phyloP scores from a whole-genome alignment of 2,329 filamentous ascomycete species.

The Didymellaceae sp. region DNA sequence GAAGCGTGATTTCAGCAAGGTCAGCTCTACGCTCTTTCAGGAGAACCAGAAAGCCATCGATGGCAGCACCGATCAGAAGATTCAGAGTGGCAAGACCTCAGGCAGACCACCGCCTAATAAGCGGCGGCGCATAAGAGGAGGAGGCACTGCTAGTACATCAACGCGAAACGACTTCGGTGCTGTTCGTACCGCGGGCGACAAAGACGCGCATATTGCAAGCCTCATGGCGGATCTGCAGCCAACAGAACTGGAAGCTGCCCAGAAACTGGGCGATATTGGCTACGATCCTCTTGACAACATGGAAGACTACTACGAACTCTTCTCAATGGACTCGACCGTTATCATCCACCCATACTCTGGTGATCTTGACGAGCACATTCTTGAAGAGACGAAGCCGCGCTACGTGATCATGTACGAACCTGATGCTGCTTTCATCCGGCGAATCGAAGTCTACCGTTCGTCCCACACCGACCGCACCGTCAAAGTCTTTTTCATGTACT shows the following conservation, averaged over 20 bases:
- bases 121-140: constrained; percentile 81
- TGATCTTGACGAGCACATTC: constrained; percentile 93
- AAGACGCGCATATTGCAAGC: constrained; percentile 79
- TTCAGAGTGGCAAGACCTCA: constrained; percentile 53
- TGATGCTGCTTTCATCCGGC: constrained; percentile 89
- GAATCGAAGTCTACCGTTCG: constrained; percentile 94
- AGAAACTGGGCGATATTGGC: constrained; percentile 74
- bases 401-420: constrained; percentile 99
- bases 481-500: constrained; percentile 96
- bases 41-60: constrained; percentile 81
- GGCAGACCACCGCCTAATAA: constrained; percentile 81
- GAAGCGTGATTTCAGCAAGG: constrained; percentile 87
- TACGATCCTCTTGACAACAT: constrained; percentile 85
- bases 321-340: constrained; percentile 87
- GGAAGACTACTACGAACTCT: constrained; percentile 90
- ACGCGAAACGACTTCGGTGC: constrained; percentile 75
- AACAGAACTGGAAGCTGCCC: constrained; percentile 75
- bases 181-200: constrained; percentile 78
- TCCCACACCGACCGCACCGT: constrained; percentile 90
- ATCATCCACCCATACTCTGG: constrained; percentile 93
- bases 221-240: constrained; percentile 83
- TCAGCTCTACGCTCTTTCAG: constrained; percentile 78
- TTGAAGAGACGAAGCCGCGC: constrained; percentile 90
- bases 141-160: constrained; percentile 66
- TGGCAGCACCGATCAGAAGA: constrained; percentile 66